phyloP scores from a whole-genome alignment of 2,329 filamentous ascomycete species.

The Pseudogymnoascus sp. region DNA sequence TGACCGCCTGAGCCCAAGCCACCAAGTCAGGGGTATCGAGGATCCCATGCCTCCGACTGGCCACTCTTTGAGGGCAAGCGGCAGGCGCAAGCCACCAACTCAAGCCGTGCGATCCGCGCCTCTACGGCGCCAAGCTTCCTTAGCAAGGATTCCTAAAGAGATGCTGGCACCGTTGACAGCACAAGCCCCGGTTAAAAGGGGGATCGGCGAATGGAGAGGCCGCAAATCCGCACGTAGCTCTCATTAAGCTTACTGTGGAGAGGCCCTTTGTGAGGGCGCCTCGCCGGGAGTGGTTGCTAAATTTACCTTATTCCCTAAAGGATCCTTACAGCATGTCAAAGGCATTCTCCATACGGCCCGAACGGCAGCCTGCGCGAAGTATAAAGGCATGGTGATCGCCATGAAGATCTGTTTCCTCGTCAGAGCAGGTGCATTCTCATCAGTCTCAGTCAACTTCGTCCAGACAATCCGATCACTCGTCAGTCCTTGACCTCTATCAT shows the following conservation, averaged over 20 bases:
- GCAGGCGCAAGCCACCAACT: not conserved
- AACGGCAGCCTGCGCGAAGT: not conserved
- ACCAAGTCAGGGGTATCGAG: not conserved
- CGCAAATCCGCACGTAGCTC: not conserved
- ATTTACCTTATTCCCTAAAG: not conserved
- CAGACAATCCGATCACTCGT: not conserved
- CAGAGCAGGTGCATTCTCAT: slow-evolving; percentile 1
- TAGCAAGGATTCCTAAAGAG: not conserved
- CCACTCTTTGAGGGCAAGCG: not conserved
- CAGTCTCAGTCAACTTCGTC: not conserved
- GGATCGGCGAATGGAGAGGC: not conserved
- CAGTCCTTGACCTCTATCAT: not conserved
- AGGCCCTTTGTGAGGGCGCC: not conserved
- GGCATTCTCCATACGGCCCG: not conserved
- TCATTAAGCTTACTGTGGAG: not conserved
- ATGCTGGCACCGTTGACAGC: not conserved
- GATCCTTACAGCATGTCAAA: not conserved
- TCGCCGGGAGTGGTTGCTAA: not conserved
- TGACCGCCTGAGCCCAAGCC: not conserved
- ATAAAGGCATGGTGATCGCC: not conserved
- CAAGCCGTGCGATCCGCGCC: not conserved
- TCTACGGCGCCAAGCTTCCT: not conserved
- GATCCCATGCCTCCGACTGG: not conserved
- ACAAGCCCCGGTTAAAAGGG: not conserved
- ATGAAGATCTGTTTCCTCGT: not conserved